These are phyloP conservation scores for Schrenkiella parvula DNA, from an alignment of 345 rosid species.

Conservation along the genomic window DNA sequence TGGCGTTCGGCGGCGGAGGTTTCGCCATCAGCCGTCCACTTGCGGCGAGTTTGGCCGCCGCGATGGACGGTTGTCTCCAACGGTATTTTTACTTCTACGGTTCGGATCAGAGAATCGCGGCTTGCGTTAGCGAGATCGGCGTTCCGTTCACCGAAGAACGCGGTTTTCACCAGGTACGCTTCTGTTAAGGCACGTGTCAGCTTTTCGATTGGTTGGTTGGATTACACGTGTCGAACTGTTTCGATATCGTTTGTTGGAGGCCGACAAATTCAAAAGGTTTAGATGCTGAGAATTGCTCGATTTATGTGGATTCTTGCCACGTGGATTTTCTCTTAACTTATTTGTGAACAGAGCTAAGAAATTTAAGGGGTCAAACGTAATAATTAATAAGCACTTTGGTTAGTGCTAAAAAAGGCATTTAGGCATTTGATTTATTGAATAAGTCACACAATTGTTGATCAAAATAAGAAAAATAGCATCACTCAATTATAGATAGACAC, in stretches of 20 bases:
- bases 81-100: slow-evolving; percentile 71
- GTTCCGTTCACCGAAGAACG: slow-evolving; percentile 57
- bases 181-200: slow-evolving; percentile 3
- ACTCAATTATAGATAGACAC: not conserved
- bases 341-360: not conserved
- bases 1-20: slow-evolving; percentile 97
- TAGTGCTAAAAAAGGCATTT: slow-evolving; percentile 17
- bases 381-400: slow-evolving; percentile 18
- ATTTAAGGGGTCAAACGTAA: slow-evolving; percentile 8
- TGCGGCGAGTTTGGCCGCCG: slow-evolving; percentile 49
- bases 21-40: slow-evolving; percentile 69
- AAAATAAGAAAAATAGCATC: not conserved
- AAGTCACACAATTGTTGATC: not conserved
- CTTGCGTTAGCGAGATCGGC: slow-evolving; percentile 71
- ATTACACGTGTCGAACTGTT: slow-evolving; percentile 17
- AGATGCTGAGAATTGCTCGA: not conserved
- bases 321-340: not conserved
- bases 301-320: slow-evolving; percentile 14
- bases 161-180: slow-evolving; percentile 89
- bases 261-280: slow-evolving; percentile 21
- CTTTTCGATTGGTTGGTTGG: not conserved
- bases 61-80: slow-evolving; percentile 65
- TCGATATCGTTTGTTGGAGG: not conserved
- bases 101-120: slow-evolving; percentile 76
- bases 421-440: not conserved